These are phyloP conservation scores for Dipodascus geniculatus DNA, from an alignment of 805 yeast species.

Conservation along the genomic window DNA sequence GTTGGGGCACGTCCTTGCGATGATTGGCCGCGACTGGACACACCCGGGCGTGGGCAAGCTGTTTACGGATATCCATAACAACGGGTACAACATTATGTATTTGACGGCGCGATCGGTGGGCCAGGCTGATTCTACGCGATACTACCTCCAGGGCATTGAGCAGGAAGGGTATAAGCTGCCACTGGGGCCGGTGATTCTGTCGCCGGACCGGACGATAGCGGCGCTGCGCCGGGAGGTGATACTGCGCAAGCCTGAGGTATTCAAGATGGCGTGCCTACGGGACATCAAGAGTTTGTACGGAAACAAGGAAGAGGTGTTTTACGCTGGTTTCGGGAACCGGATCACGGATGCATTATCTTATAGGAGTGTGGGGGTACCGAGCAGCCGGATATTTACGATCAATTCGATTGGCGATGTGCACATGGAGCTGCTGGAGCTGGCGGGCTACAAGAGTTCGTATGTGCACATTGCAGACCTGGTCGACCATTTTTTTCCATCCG, in stretches of 20 bases:
- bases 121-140: conserved; percentile 83
- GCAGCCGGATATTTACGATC: conserved; percentile 88
- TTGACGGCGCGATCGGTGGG: conserved; percentile 93
- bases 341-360: conserved; percentile 95
- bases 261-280: conserved; percentile 90
- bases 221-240: conserved; percentile 88
- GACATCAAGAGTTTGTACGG: conserved; percentile 70
- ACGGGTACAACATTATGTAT: conserved; percentile 90
- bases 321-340: conserved; percentile 95
- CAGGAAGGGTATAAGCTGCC: conserved; percentile 74
- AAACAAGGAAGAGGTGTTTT: conserved; percentile 40
- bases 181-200: conserved; percentile 81
- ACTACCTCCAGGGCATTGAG: conserved; percentile 62
- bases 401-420: conserved; percentile 96
- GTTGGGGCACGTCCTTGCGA: conserved; percentile 84
- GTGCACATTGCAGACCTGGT: conserved; percentile 85
- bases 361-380: conserved; percentile 85
- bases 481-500: conserved; percentile 94
- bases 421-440: conserved; percentile 88
- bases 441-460: conserved; percentile 84
- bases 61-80: conserved; percentile 72
- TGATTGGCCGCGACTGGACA: conserved; percentile 96
- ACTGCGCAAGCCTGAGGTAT: conserved; percentile 92
- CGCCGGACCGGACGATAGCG: conserved; percentile 95
- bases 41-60: conserved; percentile 90